Base-by-base conservation (phyloP, 1,139 yeast genomes). In the Schizosaccharomyces versatilis region DNA sequence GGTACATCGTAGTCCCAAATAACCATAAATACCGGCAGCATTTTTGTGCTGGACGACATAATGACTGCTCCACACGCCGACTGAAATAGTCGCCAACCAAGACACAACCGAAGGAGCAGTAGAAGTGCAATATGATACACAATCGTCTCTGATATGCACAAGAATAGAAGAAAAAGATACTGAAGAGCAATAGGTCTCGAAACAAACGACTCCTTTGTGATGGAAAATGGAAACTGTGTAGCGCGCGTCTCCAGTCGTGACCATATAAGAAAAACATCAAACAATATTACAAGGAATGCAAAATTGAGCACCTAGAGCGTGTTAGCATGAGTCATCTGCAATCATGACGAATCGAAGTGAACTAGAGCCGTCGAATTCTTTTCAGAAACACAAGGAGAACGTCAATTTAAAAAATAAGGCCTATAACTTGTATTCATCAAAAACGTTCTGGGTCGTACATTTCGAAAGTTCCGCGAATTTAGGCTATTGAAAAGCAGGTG, bases 1-100 rank as follows among this genome's bases (percentile, higher is more conserved):
- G 83, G 73, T 7, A 84, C 75, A 63, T 90, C 96, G 64, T 90
- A 90, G 1, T 95, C 90, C 99, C 99, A 90, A 41, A 93, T 88
- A 42, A 90, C 72, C 88, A 88, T 88, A 41, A 90, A 71, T n/a
- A 93, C 82, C 0, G 98, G 98, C 59, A 88, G 81, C 32, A 90
- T 71, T 63, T 81, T 84, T 47, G 90, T 79, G 0, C 85, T 78
- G 51, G 84, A 79, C 0, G 96, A 79, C 2, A 85, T 74, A 51
- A 86, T 65, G 1, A 85, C 73, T 0, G 95, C 81, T 3, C 80
- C 74, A 0, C 86, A 72, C 36, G 88, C 66, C 1, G 71, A 68
- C 55, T 63, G 60, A 51, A 63, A 61, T 39, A 55, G 65, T 56
- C 59, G 51, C 56, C 52, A 52, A 62, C 72, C 73, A 65, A 77